These are phyloP conservation scores for Boletus sp. DNA, from an alignment of 1,284 basidiomycete genomes.

Conservation along the genomic window DNA sequence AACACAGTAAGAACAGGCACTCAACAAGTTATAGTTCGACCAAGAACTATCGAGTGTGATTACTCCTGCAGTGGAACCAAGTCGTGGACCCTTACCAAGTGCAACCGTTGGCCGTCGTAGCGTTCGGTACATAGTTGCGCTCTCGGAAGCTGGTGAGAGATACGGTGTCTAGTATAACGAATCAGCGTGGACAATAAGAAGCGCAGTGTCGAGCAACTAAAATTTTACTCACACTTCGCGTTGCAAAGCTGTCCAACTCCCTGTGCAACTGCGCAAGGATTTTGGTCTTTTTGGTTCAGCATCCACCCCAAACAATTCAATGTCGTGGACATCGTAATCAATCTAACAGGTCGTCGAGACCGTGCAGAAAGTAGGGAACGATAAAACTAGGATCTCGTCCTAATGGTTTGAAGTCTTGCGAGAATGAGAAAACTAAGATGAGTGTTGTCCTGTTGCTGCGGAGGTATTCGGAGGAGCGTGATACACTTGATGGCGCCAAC, in stretches of 20 bases:
- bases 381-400: background rate
- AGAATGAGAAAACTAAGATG: background rate
- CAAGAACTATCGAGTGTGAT: constrained; percentile 26
- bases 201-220: background rate
- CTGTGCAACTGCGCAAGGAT: constrained; percentile 23
- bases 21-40: constrained; percentile 36
- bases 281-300: constrained; percentile 11
- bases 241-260: constrained; percentile 29
- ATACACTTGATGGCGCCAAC: constrained; percentile 6
- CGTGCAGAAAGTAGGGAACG: background rate
- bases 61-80: background rate
- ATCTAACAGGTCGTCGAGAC: background rate
- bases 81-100: constrained; percentile 26
- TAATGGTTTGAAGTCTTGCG: background rate
- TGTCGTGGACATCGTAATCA: constrained; percentile 16
- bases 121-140: constrained; percentile 21
- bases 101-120: constrained; percentile 21
- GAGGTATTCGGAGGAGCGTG: constrained; percentile 2
- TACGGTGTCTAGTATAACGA: constrained; percentile 20
- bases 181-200: background rate
- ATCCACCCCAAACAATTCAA: constrained; percentile 21
- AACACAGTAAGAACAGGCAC: constrained; percentile 30
- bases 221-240: constrained; percentile 19
- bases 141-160: constrained; percentile 24
- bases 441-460: constrained; percentile 9